Conservation (phyloP, 106 monocot species). For the Allium cepa region DNA sequence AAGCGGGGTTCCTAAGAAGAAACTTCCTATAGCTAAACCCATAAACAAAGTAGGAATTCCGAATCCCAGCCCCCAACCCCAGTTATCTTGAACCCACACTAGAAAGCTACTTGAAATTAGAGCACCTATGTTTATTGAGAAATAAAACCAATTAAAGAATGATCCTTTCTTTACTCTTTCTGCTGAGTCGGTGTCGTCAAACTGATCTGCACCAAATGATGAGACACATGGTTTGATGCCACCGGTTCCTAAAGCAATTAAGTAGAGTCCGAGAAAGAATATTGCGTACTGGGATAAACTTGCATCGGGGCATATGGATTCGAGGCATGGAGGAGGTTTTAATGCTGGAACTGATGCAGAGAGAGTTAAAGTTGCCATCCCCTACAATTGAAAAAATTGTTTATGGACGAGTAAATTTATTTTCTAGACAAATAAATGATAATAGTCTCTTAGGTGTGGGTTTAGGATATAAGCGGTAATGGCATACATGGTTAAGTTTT, state of each 20-base stretch:
- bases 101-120: constrained; percentile 78
- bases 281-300: constrained; percentile 38
- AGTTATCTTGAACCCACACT: constrained; percentile 91
- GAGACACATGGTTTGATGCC: constrained; percentile 96
- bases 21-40: constrained; percentile 66
- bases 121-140: constrained; percentile 86
- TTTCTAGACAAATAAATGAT: too few relatives aligned
- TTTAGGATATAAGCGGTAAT: too few relatives aligned
- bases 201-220: constrained; percentile 94
- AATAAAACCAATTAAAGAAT: constrained; percentile 97
- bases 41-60: constrained; percentile 93
- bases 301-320: constrained; percentile 51
- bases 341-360: constrained; percentile 71
- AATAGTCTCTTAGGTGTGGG: too few relatives aligned
- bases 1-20: constrained; percentile 55
- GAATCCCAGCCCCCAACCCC: constrained; percentile 92
- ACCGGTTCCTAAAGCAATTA: constrained; percentile 84
- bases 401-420: not conserved
- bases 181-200: constrained; percentile 69
- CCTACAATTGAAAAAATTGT: constrained; percentile 23
- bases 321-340: constrained; percentile 50
- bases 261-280: constrained; percentile 78
- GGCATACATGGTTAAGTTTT: too few relatives aligned
- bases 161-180: constrained; percentile 80
- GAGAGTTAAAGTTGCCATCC: constrained; percentile 69